Evolutionary conservation across 169 alveolate genomes (phyloP).

Genomic region (Plasmodium gonderi): DNA sequence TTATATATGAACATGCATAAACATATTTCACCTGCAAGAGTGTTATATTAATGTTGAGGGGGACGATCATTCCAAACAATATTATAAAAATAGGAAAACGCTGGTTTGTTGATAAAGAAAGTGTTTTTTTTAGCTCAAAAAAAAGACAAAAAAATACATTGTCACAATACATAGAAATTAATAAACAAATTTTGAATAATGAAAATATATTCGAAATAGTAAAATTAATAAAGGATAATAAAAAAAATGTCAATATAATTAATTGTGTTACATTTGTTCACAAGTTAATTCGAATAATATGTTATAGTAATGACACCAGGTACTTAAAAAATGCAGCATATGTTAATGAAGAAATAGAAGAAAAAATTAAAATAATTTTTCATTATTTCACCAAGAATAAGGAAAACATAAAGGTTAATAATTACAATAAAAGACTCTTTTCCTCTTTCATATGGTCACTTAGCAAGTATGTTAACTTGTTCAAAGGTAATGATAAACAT

Average conservation of each 20-base stretch:
- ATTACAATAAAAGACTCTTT: slow-evolving; percentile 56
- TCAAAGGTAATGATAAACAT: background rate
- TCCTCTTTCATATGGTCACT: slow-evolving; percentile 73
- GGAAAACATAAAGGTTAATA: slow-evolving; percentile 10
- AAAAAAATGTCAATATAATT: slow-evolving; percentile 39
- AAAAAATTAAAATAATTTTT: slow-evolving; percentile 35
- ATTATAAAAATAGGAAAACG: background rate
- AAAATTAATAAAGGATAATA: slow-evolving; percentile 40
- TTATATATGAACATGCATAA: background rate
- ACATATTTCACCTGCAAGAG: background rate
- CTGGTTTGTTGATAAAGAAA: background rate
- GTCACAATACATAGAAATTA: slow-evolving; percentile 25
- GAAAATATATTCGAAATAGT: slow-evolving; percentile 36
- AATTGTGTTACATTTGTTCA: slow-evolving; percentile 63
- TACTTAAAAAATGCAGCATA: slow-evolving; percentile 33
- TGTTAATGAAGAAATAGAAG: slow-evolving; percentile 52
- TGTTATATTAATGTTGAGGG: slow-evolving; percentile 25
- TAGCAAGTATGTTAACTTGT: slow-evolving; percentile 35
- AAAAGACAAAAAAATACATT: slow-evolving; percentile 1
- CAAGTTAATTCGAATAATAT: slow-evolving; percentile 55
- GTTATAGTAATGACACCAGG: background rate
- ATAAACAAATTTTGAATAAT: slow-evolving; percentile 55
- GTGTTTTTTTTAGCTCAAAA: slow-evolving; percentile 9
- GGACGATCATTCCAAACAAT: background rate
- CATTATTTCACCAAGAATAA: slow-evolving; percentile 28